Base-by-base conservation (phyloP, 305 asterid genomes). In the Salvia sclarea region DNA sequence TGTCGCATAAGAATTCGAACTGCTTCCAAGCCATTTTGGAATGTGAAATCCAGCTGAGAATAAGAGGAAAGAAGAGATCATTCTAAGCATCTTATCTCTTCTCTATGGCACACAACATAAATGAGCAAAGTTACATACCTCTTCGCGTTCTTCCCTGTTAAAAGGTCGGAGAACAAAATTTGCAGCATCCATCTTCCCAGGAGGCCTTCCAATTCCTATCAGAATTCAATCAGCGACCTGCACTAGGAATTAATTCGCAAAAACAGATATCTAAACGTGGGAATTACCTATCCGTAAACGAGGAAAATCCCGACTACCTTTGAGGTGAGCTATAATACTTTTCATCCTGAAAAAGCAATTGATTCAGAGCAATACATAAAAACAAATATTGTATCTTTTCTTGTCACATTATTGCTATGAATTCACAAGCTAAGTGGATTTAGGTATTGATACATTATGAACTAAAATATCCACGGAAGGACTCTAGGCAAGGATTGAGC, bases 201-300 rank as follows among this genome's bases (percentile, higher is more conserved):
- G 96, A 56, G 98, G 99, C 80, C 97, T 86, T 41, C 99, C 98
- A 62, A 91, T 91, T 74, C 98, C 98, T 90, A 64, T 37, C 28
- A 61, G 61, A 43, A 43, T 53, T 30, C 50, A 47, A 61, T 22
- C 50, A 52, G 47, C 9, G 41, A 37, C 48, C 71, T 38, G 53
- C 12, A 38, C 21, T 1, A 60, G n/a, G 12, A 57, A 54, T 61
- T 37, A 57, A 54, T 61, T 37, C 33, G 47, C 64, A 59, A 44
- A 13, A 18, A n/a, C n/a, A 18, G 50, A 63, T 38, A 41, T 31
- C 1, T 47, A 61, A 25, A 13, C 10, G 48, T 6, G 62, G 60
- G 64, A 44, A 63, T 37, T 82, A 90, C 98, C 99, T 80, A 94
- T 89, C 52, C 95, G 72, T 52, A 91, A 65, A 55, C 97, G 98